phyloP scores from a whole-genome alignment of 495 filamentous ascomycete genomes.

The Tuber magnatum region DNA sequence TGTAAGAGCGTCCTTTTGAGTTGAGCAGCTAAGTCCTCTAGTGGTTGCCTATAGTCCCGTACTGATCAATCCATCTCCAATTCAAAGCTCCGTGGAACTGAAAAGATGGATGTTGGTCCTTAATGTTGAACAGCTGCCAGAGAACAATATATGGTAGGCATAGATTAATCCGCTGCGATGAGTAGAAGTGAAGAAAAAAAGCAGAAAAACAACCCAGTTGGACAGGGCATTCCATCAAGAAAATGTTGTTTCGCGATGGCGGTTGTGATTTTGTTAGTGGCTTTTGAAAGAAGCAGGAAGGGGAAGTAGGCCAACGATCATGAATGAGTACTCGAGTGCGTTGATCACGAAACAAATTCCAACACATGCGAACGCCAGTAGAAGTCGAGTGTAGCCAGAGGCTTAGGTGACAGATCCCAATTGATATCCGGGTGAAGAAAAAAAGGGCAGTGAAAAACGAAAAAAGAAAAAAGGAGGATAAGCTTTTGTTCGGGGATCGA shows the following conservation, averaged over 20 bases:
- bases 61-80: not conserved
- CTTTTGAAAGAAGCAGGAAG: constrained; percentile 22
- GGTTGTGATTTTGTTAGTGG: constrained; percentile 32
- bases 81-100: not conserved
- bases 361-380: constrained; percentile 21
- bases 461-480: constrained; percentile 20
- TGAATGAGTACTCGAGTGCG: constrained; percentile 10
- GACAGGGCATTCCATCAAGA: not conserved
- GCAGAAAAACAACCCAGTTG: not conserved
- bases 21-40: constrained; percentile 3
- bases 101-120: not conserved
- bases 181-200: not conserved
- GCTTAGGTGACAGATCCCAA: constrained; percentile 20
- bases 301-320: constrained; percentile 12
- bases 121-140: not conserved
- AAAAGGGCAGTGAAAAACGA: constrained; percentile 16
- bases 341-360: constrained; percentile 26
- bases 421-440: constrained; percentile 25
- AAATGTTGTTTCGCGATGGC: not conserved
- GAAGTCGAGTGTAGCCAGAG: constrained; percentile 21
- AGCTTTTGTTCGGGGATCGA: constrained; percentile 25
- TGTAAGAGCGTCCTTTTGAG: not conserved
- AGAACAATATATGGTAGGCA: not conserved
- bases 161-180: not conserved
- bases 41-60: not conserved